These are phyloP conservation scores for Termitomyces bulborhizus DNA, from an alignment of 768 basidiomycete species.

Conservation along the genomic window DNA sequence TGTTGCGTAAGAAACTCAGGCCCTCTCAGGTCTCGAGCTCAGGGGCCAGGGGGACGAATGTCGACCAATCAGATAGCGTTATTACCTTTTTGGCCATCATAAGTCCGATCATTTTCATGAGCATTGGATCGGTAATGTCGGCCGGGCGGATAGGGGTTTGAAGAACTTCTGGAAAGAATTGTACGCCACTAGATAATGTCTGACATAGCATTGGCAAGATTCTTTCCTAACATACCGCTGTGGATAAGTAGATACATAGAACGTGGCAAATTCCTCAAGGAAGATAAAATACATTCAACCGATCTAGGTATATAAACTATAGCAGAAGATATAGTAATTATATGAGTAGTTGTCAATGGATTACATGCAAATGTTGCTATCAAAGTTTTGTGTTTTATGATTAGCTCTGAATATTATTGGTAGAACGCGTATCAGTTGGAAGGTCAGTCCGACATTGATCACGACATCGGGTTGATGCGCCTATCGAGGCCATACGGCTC, in stretches of 20 bases:
- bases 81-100: background rate
- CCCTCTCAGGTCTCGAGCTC: background rate
- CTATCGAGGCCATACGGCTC: constrained; percentile 38
- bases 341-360: constrained; percentile 15
- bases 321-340: constrained; percentile 19
- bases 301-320: constrained; percentile 22
- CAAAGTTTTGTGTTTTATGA: constrained; percentile 6
- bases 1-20: background rate
- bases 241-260: background rate
- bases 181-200: background rate
- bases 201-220: background rate
- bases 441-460: constrained; percentile 18
- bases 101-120: constrained; percentile 6
- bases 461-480: constrained; percentile 40
- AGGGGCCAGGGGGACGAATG: background rate
- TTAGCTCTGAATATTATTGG: constrained; percentile 15
- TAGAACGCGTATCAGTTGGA: background rate
- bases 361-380: constrained; percentile 9
- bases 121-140: background rate
- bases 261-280: constrained; percentile 1
- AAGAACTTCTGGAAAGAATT: background rate
- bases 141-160: background rate
- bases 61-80: constrained; percentile 4
- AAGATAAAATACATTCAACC: constrained; percentile 17
- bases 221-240: background rate